phyloP scores from a whole-genome alignment of 2,329 filamentous ascomycete genomes.

The Cladosporium sp. region DNA sequence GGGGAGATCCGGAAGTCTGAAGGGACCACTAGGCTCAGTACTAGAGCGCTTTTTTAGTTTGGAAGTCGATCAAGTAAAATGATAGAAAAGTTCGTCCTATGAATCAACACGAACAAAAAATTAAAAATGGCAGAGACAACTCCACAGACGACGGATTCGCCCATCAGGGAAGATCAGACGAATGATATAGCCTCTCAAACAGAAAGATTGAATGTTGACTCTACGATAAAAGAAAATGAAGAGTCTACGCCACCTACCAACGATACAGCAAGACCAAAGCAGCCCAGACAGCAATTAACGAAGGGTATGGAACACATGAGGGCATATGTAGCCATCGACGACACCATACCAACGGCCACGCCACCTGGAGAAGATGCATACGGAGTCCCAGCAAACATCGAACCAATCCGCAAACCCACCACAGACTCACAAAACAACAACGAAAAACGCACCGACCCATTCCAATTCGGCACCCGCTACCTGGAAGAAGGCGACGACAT shows the following conservation, averaged over 20 bases:
- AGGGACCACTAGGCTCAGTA: too few relatives aligned
- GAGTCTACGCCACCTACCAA: too few relatives aligned
- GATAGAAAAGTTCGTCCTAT: too few relatives aligned
- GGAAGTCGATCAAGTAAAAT: too few relatives aligned
- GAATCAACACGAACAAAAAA: too few relatives aligned
- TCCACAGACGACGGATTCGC: neutral
- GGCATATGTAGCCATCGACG: slow-evolving; percentile 41
- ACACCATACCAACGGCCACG: slow-evolving; percentile 24
- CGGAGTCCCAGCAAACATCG: slow-evolving; percentile 45
- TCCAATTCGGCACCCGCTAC: slow-evolving; percentile 88
- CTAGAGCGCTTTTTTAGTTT: too few relatives aligned
- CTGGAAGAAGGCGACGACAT: slow-evolving; percentile 82
- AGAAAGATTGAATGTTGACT: too few relatives aligned
- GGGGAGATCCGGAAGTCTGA: slow-evolving; percentile 5
- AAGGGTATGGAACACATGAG: slow-evolving; percentile 52
- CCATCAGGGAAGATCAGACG: neutral
- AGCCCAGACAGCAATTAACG: slow-evolving; percentile 42
- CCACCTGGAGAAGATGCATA: slow-evolving; percentile 41
- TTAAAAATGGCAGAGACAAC: too few relatives aligned
- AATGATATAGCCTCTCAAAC: too few relatives aligned
- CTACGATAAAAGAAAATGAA: too few relatives aligned
- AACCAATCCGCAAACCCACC: slow-evolving; percentile 42
- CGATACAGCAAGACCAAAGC: slow-evolving; percentile 16
- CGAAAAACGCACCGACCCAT: slow-evolving; percentile 84
- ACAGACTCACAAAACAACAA: slow-evolving; percentile 68